Conservation (phyloP, 305 asterid genomes). For the Rubia balearica region DNA sequence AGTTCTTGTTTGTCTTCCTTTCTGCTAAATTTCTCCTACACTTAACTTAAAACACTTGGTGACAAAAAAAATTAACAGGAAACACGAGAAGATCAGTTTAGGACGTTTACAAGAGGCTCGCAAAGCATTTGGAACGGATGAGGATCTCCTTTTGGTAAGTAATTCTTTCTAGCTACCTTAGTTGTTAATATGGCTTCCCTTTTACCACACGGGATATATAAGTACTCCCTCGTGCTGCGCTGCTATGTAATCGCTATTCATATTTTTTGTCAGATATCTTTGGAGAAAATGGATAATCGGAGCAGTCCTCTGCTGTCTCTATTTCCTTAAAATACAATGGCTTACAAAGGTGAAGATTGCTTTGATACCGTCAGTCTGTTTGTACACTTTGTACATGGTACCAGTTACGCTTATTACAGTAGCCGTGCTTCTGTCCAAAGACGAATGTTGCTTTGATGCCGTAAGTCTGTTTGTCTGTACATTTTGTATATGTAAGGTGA, state of each 20-base stretch:
- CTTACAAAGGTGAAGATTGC: no score
- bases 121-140: conserved; percentile 92
- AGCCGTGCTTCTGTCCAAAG: background rate
- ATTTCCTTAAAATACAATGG: background rate
- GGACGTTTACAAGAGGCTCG: conserved; percentile 75
- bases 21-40: background rate
- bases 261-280: conserved; percentile 35
- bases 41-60: background rate
- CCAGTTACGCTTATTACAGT: background rate
- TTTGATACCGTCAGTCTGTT: background rate
- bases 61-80: conserved; percentile 35
- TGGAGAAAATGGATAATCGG: conserved; percentile 27
- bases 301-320: conserved; percentile 8
- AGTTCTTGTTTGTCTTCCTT: background rate
- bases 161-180: background rate
- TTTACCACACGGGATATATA: background rate
- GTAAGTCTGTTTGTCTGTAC: background rate
- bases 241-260: background rate
- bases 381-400: background rate
- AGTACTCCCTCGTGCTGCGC: background rate
- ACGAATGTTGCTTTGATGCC: background rate
- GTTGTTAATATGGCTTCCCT: background rate
- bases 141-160: conserved; percentile 84
- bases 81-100: conserved; percentile 54
- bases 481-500: background rate